Evolutionary conservation across 495 filamentous ascomycete species (phyloP), one percentile per base, ranked within the genome.

Genomic region (Penicillium silybi): DNA sequence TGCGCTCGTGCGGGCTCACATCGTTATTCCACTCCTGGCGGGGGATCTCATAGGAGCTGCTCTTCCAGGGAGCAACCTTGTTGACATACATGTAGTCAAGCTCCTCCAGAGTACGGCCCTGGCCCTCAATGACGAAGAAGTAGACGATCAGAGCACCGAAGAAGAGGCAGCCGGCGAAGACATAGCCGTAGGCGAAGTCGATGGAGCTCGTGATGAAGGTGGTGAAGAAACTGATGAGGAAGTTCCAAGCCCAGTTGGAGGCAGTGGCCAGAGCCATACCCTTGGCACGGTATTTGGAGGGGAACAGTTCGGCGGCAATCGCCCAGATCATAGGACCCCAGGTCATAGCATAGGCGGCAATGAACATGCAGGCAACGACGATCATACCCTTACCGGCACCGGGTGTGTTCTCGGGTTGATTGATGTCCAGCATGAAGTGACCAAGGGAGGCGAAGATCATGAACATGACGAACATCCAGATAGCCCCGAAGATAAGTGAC

Each of bases 181-280:
- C 80, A 61, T 86, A 92, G 15, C 88, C 88, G 62, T 88, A 90
- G 6, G 73, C 67, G 69, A 83, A 91, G 40, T 80, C 75, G 57
- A 92, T 90, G 2, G 73, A 75, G 1, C 64, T 61, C 8, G 80
- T 83, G 57, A 88, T 88, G 63, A 86, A 83, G 0, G 87, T 84
- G 0, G 88, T 89, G 67, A 90, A 86, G 73, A 90, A 89, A 9
- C 81, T 79, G 54, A 92, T 80, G 44, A 92, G 63, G 73, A 92
- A 95, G 64, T 93, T 95, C 84, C 85, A 92, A 19, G 83, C 72
- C 90, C 90, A 95, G 72, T 92, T 95, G 29, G 82, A 80, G 8
- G 85, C 82, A 0, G 89, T 92, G 4, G 86, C 83, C 8, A 90
- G 61, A 16, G 84, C 84, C 83, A 90, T 89, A 46, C 77, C 82